Conservation (phyloP, 2,329 filamentous ascomycete genomes). For the Verticillium nubilum region DNA sequence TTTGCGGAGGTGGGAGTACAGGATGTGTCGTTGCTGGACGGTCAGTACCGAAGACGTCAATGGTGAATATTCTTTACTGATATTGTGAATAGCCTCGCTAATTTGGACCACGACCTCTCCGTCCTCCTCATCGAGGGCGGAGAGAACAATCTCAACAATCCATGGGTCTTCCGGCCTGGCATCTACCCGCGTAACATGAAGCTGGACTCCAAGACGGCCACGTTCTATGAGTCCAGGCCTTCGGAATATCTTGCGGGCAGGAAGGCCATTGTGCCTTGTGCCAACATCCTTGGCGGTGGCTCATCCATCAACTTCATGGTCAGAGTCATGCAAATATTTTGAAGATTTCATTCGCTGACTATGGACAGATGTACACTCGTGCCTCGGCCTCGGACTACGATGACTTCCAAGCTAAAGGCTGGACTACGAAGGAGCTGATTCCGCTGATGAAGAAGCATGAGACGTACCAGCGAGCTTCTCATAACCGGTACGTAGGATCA, state of each 20-base stretch:
- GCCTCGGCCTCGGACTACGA: constrained; percentile 70
- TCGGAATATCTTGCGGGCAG: constrained; percentile 68
- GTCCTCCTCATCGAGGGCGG: constrained; percentile 67
- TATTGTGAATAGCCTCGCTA: constrained; percentile 55
- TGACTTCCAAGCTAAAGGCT: constrained; percentile 75
- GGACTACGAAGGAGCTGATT: constrained; percentile 69
- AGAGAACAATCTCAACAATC: constrained; percentile 71
- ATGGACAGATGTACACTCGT: constrained; percentile 61
- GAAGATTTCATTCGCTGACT: constrained; percentile 8
- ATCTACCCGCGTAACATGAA: constrained; percentile 78
- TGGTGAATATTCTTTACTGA: constrained; percentile 25
- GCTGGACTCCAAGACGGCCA: constrained; percentile 73
- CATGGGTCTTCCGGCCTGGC: constrained; percentile 69
- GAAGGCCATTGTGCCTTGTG: constrained; percentile 68
- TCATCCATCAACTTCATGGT: constrained; percentile 77
- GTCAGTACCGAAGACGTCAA: too few relatives aligned
- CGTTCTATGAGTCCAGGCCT: constrained; percentile 73
- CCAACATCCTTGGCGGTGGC: constrained; percentile 66
- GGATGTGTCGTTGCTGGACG: constrained; percentile 54
- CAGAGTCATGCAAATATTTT: constrained; percentile 1
- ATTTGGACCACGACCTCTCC: constrained; percentile 67
- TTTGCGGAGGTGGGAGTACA: constrained; percentile 68
- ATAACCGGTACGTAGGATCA: constrained; percentile 41
- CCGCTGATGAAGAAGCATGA: constrained; percentile 78
- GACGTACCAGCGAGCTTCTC: constrained; percentile 64